These are phyloP conservation scores for Streptanthus diversifolius DNA, from an alignment of 345 rosid genomes.

Conservation along the genomic window DNA sequence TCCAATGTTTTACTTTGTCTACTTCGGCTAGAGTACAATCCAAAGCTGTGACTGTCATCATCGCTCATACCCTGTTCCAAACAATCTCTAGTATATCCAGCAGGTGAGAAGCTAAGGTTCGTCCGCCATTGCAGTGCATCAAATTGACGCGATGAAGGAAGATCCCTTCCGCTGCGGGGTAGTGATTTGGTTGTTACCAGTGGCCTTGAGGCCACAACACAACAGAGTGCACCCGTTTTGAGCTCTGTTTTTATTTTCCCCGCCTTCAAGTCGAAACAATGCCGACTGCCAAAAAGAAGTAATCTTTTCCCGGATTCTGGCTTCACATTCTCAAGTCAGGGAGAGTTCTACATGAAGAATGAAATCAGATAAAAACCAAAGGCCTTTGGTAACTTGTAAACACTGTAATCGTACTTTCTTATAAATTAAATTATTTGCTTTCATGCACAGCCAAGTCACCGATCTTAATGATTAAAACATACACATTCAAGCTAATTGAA, in stretches of 20 bases:
- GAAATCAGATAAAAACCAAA: neutral
- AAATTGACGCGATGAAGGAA: slow-evolving; percentile 36
- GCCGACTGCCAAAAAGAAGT: neutral
- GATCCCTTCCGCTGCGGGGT: slow-evolving; percentile 33
- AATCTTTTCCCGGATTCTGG: neutral
- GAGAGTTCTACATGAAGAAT: neutral
- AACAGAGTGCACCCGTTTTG: slow-evolving; percentile 94
- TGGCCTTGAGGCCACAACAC: slow-evolving; percentile 94
- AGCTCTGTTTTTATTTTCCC: slow-evolving; percentile 3
- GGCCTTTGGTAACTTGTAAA: neutral
- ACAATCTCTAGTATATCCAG: slow-evolving; percentile 67
- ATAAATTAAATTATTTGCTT: neutral
- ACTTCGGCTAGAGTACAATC: slow-evolving; percentile 45
- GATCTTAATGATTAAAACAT: neutral
- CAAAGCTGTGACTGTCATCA: slow-evolving; percentile 41
- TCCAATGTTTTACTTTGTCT: slow-evolving; percentile 53
- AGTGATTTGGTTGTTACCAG: slow-evolving; percentile 51
- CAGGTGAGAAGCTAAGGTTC: slow-evolving; percentile 80
- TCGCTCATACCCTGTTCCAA: slow-evolving; percentile 27
- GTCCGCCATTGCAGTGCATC: slow-evolving; percentile 72
- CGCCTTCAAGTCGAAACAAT: neutral
- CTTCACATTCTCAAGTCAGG: neutral
- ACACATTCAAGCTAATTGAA: neutral
- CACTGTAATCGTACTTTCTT: neutral
- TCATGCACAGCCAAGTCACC: neutral